phyloP scores from a whole-genome alignment of 352 stramenopile species.

The Phytophthora macrochlamydospora region DNA sequence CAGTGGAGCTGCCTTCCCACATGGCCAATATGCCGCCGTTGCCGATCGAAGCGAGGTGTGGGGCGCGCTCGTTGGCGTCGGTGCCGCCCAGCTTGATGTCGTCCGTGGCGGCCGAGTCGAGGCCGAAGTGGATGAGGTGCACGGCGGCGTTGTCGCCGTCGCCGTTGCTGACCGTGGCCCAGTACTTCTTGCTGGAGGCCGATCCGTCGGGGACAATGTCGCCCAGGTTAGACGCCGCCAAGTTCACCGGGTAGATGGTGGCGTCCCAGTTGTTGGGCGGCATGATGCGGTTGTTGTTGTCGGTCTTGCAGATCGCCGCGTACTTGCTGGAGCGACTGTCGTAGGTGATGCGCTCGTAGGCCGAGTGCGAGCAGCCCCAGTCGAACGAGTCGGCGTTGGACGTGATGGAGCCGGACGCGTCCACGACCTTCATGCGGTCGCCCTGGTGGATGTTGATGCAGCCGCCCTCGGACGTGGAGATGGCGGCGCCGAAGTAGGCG shows the following conservation, averaged over 20 bases:
- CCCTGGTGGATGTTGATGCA: slow-evolving; percentile 72
- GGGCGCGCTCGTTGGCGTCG: slow-evolving; percentile 50
- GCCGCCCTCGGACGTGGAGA: slow-evolving; percentile 47
- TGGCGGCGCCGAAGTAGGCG: slow-evolving; percentile 52
- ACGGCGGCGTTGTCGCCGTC: slow-evolving; percentile 42
- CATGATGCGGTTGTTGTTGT: slow-evolving; percentile 73
- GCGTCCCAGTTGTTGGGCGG: slow-evolving; percentile 42
- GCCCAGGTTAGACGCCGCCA: slow-evolving; percentile 48
- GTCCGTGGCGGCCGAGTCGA: slow-evolving; percentile 42
- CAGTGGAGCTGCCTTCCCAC: slow-evolving; percentile 41
- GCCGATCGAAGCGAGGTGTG: slow-evolving; percentile 45
- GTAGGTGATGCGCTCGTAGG: slow-evolving; percentile 59
- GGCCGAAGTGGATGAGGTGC: slow-evolving; percentile 55
- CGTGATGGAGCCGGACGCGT: slow-evolving; percentile 34
- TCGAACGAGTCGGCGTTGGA: slow-evolving; percentile 46
- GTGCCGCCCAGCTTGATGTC: slow-evolving; percentile 49
- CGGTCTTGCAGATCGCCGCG: slow-evolving; percentile 56
- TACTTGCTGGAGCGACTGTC: slow-evolving; percentile 44
- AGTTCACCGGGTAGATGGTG: slow-evolving; percentile 59
- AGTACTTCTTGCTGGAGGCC: slow-evolving; percentile 41
- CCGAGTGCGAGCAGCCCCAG: slow-evolving; percentile 60
- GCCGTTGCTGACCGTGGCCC: slow-evolving; percentile 51
- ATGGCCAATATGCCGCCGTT: slow-evolving; percentile 38
- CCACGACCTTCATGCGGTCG: slow-evolving; percentile 62
- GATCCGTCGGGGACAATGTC: slow-evolving; percentile 46